phyloP scores from a whole-genome alignment of 1,139 yeast species.

The Kurtzmaniella quercitrusa region DNA sequence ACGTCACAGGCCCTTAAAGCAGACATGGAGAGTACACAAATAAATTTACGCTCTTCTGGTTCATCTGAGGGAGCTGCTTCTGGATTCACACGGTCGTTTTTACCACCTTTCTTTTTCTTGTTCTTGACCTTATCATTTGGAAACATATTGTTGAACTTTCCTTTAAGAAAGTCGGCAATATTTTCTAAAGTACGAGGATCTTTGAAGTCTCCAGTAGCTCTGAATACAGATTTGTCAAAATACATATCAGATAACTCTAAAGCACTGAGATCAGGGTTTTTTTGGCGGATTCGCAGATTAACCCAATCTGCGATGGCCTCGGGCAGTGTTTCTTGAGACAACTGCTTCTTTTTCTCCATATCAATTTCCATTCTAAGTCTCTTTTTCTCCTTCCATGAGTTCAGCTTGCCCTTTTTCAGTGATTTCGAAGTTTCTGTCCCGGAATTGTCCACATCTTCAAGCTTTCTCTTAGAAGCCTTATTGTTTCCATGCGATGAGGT shows the following conservation, averaged over 20 bases:
- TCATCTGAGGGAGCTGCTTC: slow-evolving; percentile 9
- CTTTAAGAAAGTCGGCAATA: slow-evolving; percentile 40
- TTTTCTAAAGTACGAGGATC: slow-evolving; percentile 47
- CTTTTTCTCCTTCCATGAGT: slow-evolving; percentile 46
- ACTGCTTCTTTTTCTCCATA: slow-evolving; percentile 42
- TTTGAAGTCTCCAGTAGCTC: slow-evolving; percentile 48
- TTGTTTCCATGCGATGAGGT: slow-evolving; percentile 2
- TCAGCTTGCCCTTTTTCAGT: slow-evolving; percentile 26
- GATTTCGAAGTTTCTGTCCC: slow-evolving; percentile 12
- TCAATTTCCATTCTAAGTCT: slow-evolving; percentile 58
- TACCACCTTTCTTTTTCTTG: slow-evolving; percentile 19
- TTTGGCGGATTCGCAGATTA: slow-evolving; percentile 47
- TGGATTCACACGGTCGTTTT: slow-evolving; percentile 9
- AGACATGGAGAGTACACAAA: slow-evolving; percentile 62
- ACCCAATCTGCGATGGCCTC: slow-evolving; percentile 59
- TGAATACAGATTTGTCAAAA: slow-evolving; percentile 44
- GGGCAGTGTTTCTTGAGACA: slow-evolving; percentile 46
- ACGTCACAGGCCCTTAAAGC: slow-evolving; percentile 74
- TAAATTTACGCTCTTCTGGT: slow-evolving; percentile 35
- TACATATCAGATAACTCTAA: slow-evolving; percentile 60
- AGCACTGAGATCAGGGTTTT: slow-evolving; percentile 54
- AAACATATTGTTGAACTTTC: slow-evolving; percentile 42
- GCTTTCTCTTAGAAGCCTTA: not conserved
- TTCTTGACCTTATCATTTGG: slow-evolving; percentile 23
- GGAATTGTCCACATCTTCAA: slow-evolving; percentile 11